A percentile compares a stretch with the other conserved stretches of the same genome.
Evolutionary conservation across 495 filamentous ascomycete species (phyloP).

Genomic region (Lentithecium fluviatile): DNA sequence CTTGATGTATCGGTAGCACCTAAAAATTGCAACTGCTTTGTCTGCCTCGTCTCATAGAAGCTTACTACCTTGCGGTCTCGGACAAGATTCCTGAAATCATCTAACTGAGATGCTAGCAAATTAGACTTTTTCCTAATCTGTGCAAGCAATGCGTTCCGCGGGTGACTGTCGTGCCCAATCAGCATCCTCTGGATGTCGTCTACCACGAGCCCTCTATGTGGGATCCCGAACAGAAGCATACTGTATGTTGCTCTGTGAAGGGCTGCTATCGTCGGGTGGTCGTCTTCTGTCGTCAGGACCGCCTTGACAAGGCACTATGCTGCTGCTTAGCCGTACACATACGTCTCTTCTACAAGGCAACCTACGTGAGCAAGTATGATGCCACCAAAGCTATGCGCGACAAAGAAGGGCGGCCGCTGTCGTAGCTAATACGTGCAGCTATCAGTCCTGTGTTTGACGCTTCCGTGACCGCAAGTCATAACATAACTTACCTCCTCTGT

Average conservation of each 20-base stretch:
- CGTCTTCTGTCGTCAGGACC: background rate
- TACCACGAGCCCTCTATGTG: background rate
- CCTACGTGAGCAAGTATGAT: too few species aligned
- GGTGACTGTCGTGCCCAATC: too few species aligned
- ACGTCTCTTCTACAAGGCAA: too few species aligned
- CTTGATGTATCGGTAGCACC: too few species aligned
- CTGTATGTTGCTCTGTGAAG: background rate
- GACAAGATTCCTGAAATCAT: background rate
- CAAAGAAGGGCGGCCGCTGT: too few species aligned
- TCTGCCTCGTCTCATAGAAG: background rate
- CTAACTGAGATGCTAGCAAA: background rate
- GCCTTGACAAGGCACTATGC: background rate
- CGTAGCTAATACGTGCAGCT: too few species aligned
- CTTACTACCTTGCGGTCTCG: background rate
- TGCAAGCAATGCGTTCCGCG: too few species aligned
- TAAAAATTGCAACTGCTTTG: background rate
- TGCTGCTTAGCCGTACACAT: too few species aligned
- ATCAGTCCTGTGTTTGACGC: too few species aligned
- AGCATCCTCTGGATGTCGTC: background rate
- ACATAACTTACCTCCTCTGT: too few species aligned
- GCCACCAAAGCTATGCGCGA: too few species aligned
- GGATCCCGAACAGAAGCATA: background rate
- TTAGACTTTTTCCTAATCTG: background rate
- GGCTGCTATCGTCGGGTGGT: background rate
- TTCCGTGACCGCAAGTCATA: too few species aligned